Conservation (phyloP, 2,329 filamentous ascomycete genomes). For the Penicillium sp. region DNA sequence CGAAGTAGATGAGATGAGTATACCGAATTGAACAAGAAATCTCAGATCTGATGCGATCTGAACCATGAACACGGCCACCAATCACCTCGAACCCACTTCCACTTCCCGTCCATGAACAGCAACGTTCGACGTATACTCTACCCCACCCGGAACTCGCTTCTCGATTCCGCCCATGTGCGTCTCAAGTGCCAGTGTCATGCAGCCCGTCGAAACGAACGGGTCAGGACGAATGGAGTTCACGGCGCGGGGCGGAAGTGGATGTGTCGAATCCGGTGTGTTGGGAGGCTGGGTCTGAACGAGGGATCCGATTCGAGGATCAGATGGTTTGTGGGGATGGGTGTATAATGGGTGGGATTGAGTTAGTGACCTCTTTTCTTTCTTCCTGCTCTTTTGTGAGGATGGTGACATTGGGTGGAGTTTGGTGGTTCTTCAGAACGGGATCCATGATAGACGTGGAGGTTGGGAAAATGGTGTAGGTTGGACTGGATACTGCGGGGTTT, state of each 20-base stretch:
- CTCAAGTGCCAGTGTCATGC: conserved; percentile 10
- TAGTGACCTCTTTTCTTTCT: neutral
- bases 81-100: too few relatives aligned
- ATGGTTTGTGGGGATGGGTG: neutral
- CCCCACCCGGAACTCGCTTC: neutral
- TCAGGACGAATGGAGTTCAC: too few relatives aligned
- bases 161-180: conserved; percentile 16
- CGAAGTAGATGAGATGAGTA: too few relatives aligned
- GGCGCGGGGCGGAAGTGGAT: conserved; percentile 5
- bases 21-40: too few relatives aligned
- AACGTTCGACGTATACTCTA: too few relatives aligned
- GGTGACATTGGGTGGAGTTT: too few relatives aligned
- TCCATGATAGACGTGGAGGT: too few relatives aligned
- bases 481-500: too few relatives aligned
- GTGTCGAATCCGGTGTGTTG: conserved; percentile 10
- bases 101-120: too few relatives aligned
- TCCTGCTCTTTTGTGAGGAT: neutral
- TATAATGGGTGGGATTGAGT: neutral
- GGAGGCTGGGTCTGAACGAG: neutral
- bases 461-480: neutral
- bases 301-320: conserved; percentile 16
- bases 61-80: too few relatives aligned
- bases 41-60: too few relatives aligned
- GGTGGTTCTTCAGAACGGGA: too few relatives aligned
- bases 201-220: conserved; percentile 4